These are phyloP conservation scores for Kuraishia floccosa DNA, from an alignment of 805 yeast genomes.

Conservation along the genomic window DNA sequence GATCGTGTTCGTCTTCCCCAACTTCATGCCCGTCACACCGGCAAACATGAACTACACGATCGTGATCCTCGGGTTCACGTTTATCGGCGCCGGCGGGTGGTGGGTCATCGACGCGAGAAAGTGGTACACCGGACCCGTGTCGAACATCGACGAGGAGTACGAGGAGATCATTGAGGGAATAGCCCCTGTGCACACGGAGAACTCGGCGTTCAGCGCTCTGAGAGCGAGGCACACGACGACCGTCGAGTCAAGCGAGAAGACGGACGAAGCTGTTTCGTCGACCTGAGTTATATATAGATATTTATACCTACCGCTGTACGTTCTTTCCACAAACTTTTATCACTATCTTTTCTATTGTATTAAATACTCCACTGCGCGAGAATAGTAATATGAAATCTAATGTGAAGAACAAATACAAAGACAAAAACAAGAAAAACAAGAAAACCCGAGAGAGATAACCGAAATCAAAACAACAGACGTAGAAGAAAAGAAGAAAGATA, in stretches of 20 bases:
- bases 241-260: not conserved
- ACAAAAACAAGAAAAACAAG: no score
- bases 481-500: no score
- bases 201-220: not conserved
- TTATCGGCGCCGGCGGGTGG: conserved; percentile 28
- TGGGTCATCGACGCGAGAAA: conserved; percentile 35
- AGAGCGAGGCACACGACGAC: not conserved
- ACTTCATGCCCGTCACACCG: conserved; percentile 27
- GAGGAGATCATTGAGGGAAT: conserved; percentile 8
- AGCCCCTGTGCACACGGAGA: conserved; percentile 1
- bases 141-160: conserved; percentile 28
- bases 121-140: conserved; percentile 45
- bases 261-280: not conserved
- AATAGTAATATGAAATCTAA: no score
- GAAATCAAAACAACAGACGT: no score
- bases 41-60: conserved; percentile 44
- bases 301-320: not conserved
- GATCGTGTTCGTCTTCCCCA: conserved; percentile 41
- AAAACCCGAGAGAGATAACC: no score
- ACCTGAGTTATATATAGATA: not conserved
- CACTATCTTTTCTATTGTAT: no score
- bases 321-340: not conserved
- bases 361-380: no score
- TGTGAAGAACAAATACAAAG: no score
- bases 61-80: conserved; percentile 32